Base-by-base conservation (phyloP, 345 rosid species). In the Euphorbia pulcherrima region DNA sequence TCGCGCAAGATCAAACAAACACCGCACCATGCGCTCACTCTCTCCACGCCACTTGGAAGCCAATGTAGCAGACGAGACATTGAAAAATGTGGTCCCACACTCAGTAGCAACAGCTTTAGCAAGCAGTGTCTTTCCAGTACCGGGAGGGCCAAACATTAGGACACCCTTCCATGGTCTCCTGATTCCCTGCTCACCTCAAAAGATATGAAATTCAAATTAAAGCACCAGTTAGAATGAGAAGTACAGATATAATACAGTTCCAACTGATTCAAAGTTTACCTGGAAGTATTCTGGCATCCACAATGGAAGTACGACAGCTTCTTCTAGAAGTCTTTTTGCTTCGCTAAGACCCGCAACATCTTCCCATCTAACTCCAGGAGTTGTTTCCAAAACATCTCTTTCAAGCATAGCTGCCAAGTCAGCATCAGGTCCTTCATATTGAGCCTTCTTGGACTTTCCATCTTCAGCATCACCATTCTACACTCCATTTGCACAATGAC, bases 221-320 rank as follows among this genome's bases (percentile, higher is more conserved):
- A 48, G 29, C 47, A 73, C 17, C 9, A 24, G 29, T 27, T 63
- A 63, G 46, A 59, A 33, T 59, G 64, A 27, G 59, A 47, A 53
- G 28, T 41, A 53, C n/a, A 26, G 23, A 6, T n/a, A 24, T 12
- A 74, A 54, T 60, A 71, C 46, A 69, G 44, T 64, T 51, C 41
- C 70, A 63, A 29, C 56, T 52, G 59, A n/a, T 17, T 50, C 33
- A 30, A 69, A 41, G 18, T 70, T 59, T 80, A 94, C 99, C 97
- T 92, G 97, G 81, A 95, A 95, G 82, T 95, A 95, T 77, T 95
- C 99, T 29, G 99, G 97, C 97, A 95, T 95, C 99, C 97, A 95
- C 74, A 95, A 72, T 75, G 99, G 99, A 85, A 95, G 99, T 58
- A 95, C 99, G 73, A 95, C 97, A 54, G 99, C 99, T 81, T 95